A percentile compares a stretch with the other conserved stretches of the same genome.
Conservation (phyloP, 352 stramenopile species). For the Thalassiosira ordinaria region DNA sequence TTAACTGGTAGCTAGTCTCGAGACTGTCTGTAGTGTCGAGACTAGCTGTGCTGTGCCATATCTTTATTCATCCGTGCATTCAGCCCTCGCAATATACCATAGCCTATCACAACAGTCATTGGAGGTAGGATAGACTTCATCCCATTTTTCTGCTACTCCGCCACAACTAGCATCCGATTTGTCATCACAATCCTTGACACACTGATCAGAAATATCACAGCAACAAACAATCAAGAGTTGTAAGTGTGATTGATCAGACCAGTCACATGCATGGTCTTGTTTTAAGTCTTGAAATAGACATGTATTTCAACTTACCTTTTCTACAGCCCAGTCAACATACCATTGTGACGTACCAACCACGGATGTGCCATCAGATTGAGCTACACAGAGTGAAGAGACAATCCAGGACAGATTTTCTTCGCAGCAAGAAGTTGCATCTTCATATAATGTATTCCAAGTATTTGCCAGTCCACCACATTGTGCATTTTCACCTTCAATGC, state of each 20-base stretch:
- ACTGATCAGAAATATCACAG: background rate
- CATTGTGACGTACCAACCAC: constrained; percentile 7
- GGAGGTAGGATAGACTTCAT: background rate
- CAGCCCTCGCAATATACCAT: background rate
- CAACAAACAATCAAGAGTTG: background rate
- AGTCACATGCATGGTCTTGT: background rate
- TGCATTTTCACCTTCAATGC: background rate
- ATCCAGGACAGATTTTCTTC: background rate
- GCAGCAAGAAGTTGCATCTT: background rate
- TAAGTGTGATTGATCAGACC: background rate
- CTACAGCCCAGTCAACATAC: constrained; percentile 12
- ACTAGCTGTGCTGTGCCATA: no score
- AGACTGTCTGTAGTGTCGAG: no score
- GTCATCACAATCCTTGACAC: constrained; percentile 22
- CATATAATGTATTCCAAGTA: constrained; percentile 15
- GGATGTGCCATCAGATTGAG: background rate
- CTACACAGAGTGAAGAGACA: background rate
- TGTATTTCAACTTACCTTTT: constrained; percentile 7
- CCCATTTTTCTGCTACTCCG: constrained; percentile 2
- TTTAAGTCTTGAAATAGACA: background rate
- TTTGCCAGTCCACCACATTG: constrained; percentile 10
- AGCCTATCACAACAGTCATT: constrained; percentile 9
- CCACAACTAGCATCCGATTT: constrained; percentile 12
- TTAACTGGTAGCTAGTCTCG: no score
- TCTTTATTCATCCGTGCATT: constrained; percentile 12